These are phyloP conservation scores for Pythium volutum DNA, from an alignment of 352 stramenopile species.

Conservation along the genomic window DNA sequence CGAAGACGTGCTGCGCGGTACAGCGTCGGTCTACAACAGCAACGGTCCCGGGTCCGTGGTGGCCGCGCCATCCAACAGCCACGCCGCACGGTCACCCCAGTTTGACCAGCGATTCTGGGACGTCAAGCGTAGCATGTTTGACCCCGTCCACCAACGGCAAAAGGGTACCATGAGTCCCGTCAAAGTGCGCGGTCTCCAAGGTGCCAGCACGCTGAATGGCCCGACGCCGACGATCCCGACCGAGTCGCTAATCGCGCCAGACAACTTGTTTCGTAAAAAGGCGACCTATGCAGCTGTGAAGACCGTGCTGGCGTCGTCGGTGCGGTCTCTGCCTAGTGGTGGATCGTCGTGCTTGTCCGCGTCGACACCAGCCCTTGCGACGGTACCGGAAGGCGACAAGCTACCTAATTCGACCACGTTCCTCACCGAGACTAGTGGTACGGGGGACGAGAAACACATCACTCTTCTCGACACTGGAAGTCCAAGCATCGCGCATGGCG, in stretches of 20 bases:
- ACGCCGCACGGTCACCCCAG: slow-evolving; percentile 16
- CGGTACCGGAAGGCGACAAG: slow-evolving; percentile 22
- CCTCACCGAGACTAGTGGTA: slow-evolving; percentile 17
- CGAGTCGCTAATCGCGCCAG: slow-evolving; percentile 56
- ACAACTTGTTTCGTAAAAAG: slow-evolving; percentile 68
- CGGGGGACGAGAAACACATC: slow-evolving; percentile 5
- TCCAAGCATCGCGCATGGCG: neutral
- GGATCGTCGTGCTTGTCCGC: slow-evolving; percentile 23
- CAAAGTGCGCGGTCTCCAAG: slow-evolving; percentile 46
- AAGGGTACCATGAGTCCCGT: slow-evolving; percentile 41
- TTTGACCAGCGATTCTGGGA: slow-evolving; percentile 70
- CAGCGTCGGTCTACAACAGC: neutral
- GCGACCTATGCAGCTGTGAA: slow-evolving; percentile 58
- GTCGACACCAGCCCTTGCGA: slow-evolving; percentile 35
- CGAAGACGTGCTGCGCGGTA: slow-evolving; percentile 9
- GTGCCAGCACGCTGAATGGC: slow-evolving; percentile 33
- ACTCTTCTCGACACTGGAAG: neutral
- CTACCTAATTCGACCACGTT: slow-evolving; percentile 21
- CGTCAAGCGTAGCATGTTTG: slow-evolving; percentile 69
- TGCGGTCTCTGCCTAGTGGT: slow-evolving; percentile 39
- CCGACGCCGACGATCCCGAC: slow-evolving; percentile 32
- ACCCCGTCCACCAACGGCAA: slow-evolving; percentile 30
- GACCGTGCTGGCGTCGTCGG: slow-evolving; percentile 51
- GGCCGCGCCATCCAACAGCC: neutral
- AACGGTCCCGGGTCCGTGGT: neutral